Base-by-base conservation (phyloP, 2,329 filamentous ascomycete species). In the Talaromyces albobiverticillius region DNA sequence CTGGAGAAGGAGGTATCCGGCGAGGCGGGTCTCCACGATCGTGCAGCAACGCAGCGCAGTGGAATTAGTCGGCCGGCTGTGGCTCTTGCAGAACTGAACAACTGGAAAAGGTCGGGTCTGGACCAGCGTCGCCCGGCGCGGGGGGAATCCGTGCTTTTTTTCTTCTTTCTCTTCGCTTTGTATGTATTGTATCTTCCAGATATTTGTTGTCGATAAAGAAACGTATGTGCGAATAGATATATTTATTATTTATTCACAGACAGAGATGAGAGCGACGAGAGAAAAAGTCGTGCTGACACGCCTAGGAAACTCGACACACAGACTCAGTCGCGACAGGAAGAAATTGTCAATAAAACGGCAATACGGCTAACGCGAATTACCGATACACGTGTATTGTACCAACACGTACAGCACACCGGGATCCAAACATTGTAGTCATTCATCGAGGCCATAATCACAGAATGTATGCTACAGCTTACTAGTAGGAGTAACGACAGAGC, bases 11-110 rank as follows among this genome's bases (percentile, higher is more conserved):
- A 58, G 54, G 50, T 56, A 56, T 52, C 56, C 56, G 55, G 54
- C 49, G 36, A 49, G 56, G 54, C 49, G 56, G 56, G 46, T 48
- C 56, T 58, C 56, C 56, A 58, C 54, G 56, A 58, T 58, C 56
- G 56, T 57, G 56, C 56, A 57, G 56, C n/a, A n/a, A n/a, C n/a
- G n/a, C n/a, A n/a, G n/a, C n/a, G n/a, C n/a, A n/a, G n/a, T n/a
- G n/a, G 51, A 49, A 48, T 58, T 55, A 43, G 46, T 26, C 40
- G 46, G 47, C 36, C 41, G 40, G 47, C 46, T 50, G 46, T 55
- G 53, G 52, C 41, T 49, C 53, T 29, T 38, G 16, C 31, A 36
- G 40, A 41, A n/a, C n/a, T n/a, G n/a, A n/a, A 38, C 47, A 41
- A 23, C 25, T 22, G 16, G 22, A 11, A n/a, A 31, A 40, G 22